Conservation (phyloP, 768 basidiomycete species). For the Boletus edulis region DNA sequence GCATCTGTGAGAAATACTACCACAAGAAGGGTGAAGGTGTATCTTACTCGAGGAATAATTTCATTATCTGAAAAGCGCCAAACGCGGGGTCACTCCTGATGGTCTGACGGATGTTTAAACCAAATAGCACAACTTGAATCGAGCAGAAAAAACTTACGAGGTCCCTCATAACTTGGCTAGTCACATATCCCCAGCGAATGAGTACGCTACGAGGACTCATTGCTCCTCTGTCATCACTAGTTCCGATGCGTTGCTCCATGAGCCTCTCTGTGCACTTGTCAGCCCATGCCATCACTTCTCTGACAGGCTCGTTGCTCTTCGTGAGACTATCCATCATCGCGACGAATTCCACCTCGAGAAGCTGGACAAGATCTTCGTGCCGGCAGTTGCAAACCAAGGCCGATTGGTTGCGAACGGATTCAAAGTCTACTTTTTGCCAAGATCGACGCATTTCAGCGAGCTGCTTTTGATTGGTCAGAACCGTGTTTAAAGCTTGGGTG, state of each 20-base stretch:
- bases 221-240: conserved; percentile 68
- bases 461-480: conserved; percentile 84
- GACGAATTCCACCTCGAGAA: conserved; percentile 83
- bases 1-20: conserved; percentile 16
- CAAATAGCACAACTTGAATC: neutral
- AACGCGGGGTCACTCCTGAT: conserved; percentile 92
- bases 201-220: conserved; percentile 87
- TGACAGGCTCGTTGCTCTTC: conserved; percentile 76
- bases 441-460: conserved; percentile 82
- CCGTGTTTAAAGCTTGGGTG: conserved; percentile 85
- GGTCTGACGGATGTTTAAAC: conserved; percentile 48
- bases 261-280: conserved; percentile 85
- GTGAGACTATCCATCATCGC: conserved; percentile 66
- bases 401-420: conserved; percentile 90
- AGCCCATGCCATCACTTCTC: conserved; percentile 88
- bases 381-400: conserved; percentile 91
- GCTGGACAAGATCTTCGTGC: conserved; percentile 82
- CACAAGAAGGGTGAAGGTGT: neutral
- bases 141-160: conserved; percentile 49
- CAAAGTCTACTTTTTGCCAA: conserved; percentile 87
- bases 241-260: conserved; percentile 66
- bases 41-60: conserved; percentile 85
- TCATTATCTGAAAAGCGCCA: conserved; percentile 89
- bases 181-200: conserved; percentile 92
- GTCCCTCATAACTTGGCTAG: conserved; percentile 90